Evolutionary conservation across 78 protist genomes (phyloP).

Genomic region (Guillardia theta): DNA sequence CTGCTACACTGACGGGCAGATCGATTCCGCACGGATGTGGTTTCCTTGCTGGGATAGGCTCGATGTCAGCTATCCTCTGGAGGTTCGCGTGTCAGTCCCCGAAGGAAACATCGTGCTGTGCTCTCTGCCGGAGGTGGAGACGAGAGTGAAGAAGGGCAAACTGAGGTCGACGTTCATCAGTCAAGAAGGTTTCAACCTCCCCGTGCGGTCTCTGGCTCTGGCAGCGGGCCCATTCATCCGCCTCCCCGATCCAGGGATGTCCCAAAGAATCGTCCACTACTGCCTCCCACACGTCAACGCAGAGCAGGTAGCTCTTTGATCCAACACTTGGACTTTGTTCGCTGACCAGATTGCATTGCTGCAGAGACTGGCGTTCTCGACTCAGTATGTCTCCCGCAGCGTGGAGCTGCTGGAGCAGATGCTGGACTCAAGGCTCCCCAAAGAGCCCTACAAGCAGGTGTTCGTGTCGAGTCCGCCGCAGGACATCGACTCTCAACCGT

Average conservation of each 20-base stretch:
- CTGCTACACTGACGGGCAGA: not conserved
- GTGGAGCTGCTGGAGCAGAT: not conserved
- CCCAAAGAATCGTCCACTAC: not conserved
- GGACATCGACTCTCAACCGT: not conserved
- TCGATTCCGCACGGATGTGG: not conserved
- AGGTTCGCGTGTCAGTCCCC: not conserved
- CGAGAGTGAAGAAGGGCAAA: not conserved
- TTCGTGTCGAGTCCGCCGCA: not conserved
- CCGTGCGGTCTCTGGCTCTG: not conserved
- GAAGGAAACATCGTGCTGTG: not conserved
- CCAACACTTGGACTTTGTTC: no score
- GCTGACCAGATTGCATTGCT: no score
- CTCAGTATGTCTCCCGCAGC: not conserved
- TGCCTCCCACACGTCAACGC: not conserved
- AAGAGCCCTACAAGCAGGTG: not conserved
- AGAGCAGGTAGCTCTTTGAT: not conserved
- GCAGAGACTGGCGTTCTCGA: not conserved
- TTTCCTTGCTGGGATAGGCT: not conserved
- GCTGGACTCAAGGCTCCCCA: not conserved
- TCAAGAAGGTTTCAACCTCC: not conserved
- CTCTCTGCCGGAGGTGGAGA: not conserved
- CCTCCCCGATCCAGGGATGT: not conserved
- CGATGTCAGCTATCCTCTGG: not conserved
- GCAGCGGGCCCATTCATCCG: not conserved
- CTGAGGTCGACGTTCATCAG: not conserved